Evolutionary conservation across 1,139 yeast species (phyloP).

Genomic region (Yamadazyma aaseri): DNA sequence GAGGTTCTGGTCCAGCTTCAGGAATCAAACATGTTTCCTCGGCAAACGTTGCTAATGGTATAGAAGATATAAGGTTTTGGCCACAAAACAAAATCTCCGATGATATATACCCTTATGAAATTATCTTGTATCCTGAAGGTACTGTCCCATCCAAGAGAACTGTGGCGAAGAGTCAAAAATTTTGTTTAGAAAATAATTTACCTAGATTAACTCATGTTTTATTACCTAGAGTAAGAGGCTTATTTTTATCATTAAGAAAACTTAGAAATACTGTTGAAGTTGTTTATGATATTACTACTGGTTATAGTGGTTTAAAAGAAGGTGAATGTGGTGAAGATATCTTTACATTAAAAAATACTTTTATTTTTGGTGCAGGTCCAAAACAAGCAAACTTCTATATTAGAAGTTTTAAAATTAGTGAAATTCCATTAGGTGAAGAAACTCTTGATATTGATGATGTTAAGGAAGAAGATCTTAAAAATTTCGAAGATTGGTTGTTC

Average conservation of each 20-base stretch:
- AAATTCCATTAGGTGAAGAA: conserved; percentile 66
- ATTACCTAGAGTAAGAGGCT: conserved; percentile 80
- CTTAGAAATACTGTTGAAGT: conserved; percentile 60
- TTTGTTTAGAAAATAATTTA: conserved; percentile 50
- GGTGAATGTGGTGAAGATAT: conserved; percentile 76
- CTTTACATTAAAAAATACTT: conserved; percentile 64
- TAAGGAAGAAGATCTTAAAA: conserved; percentile 35
- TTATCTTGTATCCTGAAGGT: conserved; percentile 91
- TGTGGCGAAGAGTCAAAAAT: conserved; percentile 53
- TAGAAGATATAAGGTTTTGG: conserved; percentile 29
- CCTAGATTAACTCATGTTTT: conserved; percentile 60
- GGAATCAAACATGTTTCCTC: conserved; percentile 40
- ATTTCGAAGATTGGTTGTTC: conserved; percentile 74
- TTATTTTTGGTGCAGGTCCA: conserved; percentile 73
- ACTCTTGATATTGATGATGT: conserved; percentile 45
- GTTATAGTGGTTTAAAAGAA: conserved; percentile 65
- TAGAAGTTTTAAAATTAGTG: conserved; percentile 53
- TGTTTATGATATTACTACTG: conserved; percentile 82
- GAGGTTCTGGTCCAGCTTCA: conserved; percentile 52
- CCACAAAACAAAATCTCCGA: conserved; percentile 34
- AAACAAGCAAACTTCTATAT: conserved; percentile 61
- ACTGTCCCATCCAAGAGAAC: conserved; percentile 79
- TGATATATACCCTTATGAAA: conserved; percentile 45
- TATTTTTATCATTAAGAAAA: conserved; percentile 62
- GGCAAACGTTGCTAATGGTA: conserved; percentile 16